These are phyloP conservation scores for Verticillium alfalfae DNA, from an alignment of 2,329 filamentous ascomycete genomes.

Conservation along the genomic window DNA sequence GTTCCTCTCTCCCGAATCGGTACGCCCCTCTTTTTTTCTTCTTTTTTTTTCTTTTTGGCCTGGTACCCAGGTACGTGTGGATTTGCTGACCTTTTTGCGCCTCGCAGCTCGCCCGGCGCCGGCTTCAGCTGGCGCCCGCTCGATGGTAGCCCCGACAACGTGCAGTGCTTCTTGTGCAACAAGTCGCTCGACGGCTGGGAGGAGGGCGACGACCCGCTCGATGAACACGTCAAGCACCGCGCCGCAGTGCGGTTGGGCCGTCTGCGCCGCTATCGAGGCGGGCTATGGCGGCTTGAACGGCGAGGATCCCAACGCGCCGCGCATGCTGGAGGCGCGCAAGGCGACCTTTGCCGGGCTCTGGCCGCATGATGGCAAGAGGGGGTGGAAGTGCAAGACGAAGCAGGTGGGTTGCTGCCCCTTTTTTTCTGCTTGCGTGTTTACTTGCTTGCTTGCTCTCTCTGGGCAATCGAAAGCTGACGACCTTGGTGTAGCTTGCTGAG, in stretches of 20 bases:
- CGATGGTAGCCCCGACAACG: constrained; percentile 75
- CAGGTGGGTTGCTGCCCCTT: constrained; percentile 51
- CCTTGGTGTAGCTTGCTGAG: constrained; percentile 66
- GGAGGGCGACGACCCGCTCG: constrained; percentile 72
- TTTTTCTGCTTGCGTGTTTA: not conserved
- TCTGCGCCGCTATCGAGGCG: constrained; percentile 59
- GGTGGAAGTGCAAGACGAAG: constrained; percentile 84
- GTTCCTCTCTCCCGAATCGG: constrained; percentile 58
- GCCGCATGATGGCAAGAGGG: constrained; percentile 84
- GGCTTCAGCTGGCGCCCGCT: constrained; percentile 87
- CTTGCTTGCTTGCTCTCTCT: too few relatives aligned
- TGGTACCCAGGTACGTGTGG: too few relatives aligned
- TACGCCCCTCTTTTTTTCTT: too few relatives aligned
- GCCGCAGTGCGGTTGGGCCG: constrained; percentile 79
- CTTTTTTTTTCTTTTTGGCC: too few relatives aligned
- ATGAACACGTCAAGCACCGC: constrained; percentile 84
- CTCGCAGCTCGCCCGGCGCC: constrained; percentile 72
- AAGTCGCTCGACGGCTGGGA: constrained; percentile 91
- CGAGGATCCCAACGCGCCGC: constrained; percentile 67
- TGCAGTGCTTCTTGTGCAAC: constrained; percentile 80
- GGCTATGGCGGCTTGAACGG: constrained; percentile 57
- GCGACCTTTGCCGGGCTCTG: constrained; percentile 80
- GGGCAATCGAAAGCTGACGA: not conserved
- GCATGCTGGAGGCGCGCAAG: constrained; percentile 71
- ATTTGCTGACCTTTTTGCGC: not conserved